A percentile compares a stretch with the other conserved stretches of the same genome.
These are phyloP conservation scores for Nemania sp. DNA, from an alignment of 2,329 filamentous ascomycete genomes.

Conservation along the genomic window DNA sequence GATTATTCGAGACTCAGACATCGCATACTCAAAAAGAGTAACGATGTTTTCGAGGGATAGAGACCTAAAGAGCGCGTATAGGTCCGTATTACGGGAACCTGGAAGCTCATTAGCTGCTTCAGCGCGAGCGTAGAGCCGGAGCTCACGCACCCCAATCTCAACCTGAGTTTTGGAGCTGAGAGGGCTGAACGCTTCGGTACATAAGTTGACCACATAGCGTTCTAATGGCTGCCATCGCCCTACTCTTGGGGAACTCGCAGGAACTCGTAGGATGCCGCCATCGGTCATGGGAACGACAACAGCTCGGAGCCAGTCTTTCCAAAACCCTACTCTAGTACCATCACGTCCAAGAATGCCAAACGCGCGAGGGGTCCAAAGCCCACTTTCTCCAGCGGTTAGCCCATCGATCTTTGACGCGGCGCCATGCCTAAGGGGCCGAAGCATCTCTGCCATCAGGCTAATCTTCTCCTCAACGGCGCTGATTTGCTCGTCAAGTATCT, in stretches of 20 bases:
- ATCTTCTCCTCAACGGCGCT: conserved; percentile 98
- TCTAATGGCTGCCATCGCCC: conserved; percentile 97
- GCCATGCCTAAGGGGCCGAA: conserved; percentile 91
- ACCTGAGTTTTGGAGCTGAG: conserved; percentile 95
- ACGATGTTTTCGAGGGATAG: conserved; percentile 93
- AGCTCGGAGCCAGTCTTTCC: conserved; percentile 98
- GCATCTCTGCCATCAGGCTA: conserved; percentile 92
- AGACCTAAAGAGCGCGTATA: conserved; percentile 92
- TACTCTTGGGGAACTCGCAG: conserved; percentile 87
- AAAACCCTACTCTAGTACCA: conserved; percentile 85
- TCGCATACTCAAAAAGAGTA: conserved; percentile 89
- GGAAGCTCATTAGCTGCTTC: conserved; percentile 94
- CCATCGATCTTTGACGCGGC: conserved; percentile 98
- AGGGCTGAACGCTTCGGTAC: conserved; percentile 92
- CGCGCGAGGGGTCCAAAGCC: conserved; percentile 93
- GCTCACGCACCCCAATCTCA: conserved; percentile 87
- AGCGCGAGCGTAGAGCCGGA: conserved; percentile 91
- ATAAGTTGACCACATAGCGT: conserved; percentile 96
- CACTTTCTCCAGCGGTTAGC: conserved; percentile 92
- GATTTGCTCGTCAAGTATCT: conserved; percentile 91
- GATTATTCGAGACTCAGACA: conserved; percentile 95
- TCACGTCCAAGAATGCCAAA: conserved; percentile 94
- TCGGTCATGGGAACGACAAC: conserved; percentile 96
- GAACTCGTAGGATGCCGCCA: conserved; percentile 83
- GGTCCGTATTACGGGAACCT: conserved; percentile 88